These are phyloP conservation scores for Neurospora sp. DNA, from an alignment of 495 filamentous ascomycete genomes.

Conservation along the genomic window DNA sequence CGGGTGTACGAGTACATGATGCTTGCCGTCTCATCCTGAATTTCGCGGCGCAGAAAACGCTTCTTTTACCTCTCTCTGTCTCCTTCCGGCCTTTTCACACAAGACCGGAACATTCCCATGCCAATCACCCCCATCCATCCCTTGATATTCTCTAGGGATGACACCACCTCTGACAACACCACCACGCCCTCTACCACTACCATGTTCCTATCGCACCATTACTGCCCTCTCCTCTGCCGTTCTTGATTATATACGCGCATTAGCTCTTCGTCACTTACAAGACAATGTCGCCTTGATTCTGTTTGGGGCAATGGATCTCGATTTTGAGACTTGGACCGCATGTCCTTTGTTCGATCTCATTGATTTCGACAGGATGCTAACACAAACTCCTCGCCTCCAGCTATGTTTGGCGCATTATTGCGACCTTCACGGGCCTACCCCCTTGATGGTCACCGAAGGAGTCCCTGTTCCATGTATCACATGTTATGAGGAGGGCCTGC, in stretches of 20 bases:
- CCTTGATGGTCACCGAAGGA: constrained; percentile 88
- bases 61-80: not conserved
- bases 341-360: not conserved
- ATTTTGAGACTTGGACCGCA: not conserved
- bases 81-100: not conserved
- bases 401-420: constrained; percentile 94
- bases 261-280: not conserved
- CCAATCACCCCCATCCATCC: constrained; percentile 1
- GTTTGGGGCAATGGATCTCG: not conserved
- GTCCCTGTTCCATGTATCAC: constrained; percentile 65
- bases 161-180: not conserved
- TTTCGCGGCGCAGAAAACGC: not conserved
- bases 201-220: not conserved
- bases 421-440: constrained; percentile 89
- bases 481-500: constrained; percentile 48
- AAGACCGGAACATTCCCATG: not conserved
- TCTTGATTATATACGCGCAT: not conserved
- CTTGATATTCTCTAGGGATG: constrained; percentile 3
- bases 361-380: constrained; percentile 5
- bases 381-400: constrained; percentile 45
- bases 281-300: not conserved
- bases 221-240: not conserved
- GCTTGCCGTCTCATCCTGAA: not conserved
- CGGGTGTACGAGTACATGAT: not conserved
- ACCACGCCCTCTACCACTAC: not conserved